phyloP scores from a whole-genome alignment of 2,329 filamentous ascomycete genomes.

The Didymella pinodella region DNA sequence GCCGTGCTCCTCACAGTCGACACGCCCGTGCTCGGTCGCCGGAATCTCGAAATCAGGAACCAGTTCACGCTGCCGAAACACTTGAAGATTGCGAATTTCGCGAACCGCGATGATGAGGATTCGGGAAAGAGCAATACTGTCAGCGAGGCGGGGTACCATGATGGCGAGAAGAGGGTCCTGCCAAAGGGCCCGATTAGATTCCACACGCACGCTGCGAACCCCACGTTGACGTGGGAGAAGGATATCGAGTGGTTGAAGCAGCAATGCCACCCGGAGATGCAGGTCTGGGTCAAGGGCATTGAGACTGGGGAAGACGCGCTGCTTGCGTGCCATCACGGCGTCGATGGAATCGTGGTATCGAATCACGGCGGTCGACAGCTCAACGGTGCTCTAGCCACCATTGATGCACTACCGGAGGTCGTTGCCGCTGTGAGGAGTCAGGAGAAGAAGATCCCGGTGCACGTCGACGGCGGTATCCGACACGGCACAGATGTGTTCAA shows the following conservation, averaged over 20 bases:
- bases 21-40: slow-evolving; percentile 33
- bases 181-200: slow-evolving; percentile 28
- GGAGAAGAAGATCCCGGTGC: slow-evolving; percentile 67
- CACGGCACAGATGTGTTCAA: slow-evolving; percentile 94
- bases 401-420: slow-evolving; percentile 62
- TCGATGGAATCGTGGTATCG: slow-evolving; percentile 58
- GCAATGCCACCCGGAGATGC: slow-evolving; percentile 33
- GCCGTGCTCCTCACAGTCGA: slow-evolving; percentile 39
- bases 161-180: slow-evolving; percentile 16
- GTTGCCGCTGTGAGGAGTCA: slow-evolving; percentile 56
- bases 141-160: slow-evolving; percentile 11
- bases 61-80: slow-evolving; percentile 37
- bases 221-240: slow-evolving; percentile 35
- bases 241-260: slow-evolving; percentile 34
- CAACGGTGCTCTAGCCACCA: slow-evolving; percentile 54
- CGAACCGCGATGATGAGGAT: slow-evolving; percentile 14
- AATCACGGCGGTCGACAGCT: slow-evolving; percentile 64
- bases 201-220: slow-evolving; percentile 34
- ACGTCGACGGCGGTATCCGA: slow-evolving; percentile 85
- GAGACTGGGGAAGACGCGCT: slow-evolving; percentile 53
- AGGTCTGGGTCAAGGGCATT: slow-evolving; percentile 56
- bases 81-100: slow-evolving; percentile 35
- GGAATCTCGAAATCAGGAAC: slow-evolving; percentile 38
- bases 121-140: slow-evolving; percentile 2
- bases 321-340: slow-evolving; percentile 53